Evolutionary conservation across 2,329 filamentous ascomycete genomes (phyloP), one percentile per base, ranked within the genome.

Genomic region (Hypoxylon rubiginosum): DNA sequence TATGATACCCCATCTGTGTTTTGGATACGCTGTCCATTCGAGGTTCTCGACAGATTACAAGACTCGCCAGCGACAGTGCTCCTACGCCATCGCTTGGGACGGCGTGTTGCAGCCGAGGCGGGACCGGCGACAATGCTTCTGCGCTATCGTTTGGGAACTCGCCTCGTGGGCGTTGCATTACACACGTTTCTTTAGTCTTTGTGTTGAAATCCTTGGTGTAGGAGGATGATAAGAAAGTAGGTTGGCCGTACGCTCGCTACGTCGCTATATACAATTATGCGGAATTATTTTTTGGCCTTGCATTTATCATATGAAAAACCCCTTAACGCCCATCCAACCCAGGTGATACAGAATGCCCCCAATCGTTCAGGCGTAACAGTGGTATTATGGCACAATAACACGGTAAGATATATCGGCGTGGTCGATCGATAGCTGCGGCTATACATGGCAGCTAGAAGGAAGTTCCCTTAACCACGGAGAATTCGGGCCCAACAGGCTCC

Each of bases 1-100:
- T 79, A 83, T 83, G 83, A 85, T 85, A 85, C 83, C 84, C 83
- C 82, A 84, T 82, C 72, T 78, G 81, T 83, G 81, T 85, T 83
- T 76, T 82, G 76, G 75, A 84, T 85, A 83, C 81, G 82, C 82
- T 83, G 81, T 84, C 81, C 81, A 77, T 79, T 79, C 78, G 78
- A 79, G 75, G 64, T 66, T 70, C 68, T 62, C 69, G 50, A 56
- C 28, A 53, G 32, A 50, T 10, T 58, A 43, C n/a, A 71, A 71
- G 66, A 69, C 74, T 79, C 76, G 78, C 77, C 76, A 74, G 77
- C 77, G 79, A 82, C 75, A 83, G 80, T 84, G 81, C 78, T 79
- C 70, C 71, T 81, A 78, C 82, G 81, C 81, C 81, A 84, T 82
- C 76, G 79, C 79, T 78, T 78, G 80, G 81, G 81, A 77, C 76